Percentiles rank a stretch among this genome's conserved stretches.
Evolutionary conservation across 225 moss, liverwort and hornwort genomes (phyloP).

Genomic region (Sphagnum tenellum): DNA sequence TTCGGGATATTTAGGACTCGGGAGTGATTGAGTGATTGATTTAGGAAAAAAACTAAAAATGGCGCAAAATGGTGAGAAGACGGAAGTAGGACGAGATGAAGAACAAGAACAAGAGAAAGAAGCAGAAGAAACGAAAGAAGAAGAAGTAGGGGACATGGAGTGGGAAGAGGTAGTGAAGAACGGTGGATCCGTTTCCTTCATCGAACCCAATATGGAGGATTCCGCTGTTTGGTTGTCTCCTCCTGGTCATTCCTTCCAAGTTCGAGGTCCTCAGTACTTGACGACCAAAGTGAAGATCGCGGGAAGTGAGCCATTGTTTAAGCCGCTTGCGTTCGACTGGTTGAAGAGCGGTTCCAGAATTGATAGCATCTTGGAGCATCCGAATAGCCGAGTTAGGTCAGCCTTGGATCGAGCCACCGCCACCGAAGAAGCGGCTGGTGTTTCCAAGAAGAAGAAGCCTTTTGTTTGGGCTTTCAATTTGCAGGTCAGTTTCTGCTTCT

Average conservation of each 20-base stretch:
- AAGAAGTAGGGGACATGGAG: constrained; percentile 22
- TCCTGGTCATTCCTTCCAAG: constrained; percentile 52
- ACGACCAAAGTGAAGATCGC: constrained; percentile 48
- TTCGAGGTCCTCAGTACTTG: constrained; percentile 61
- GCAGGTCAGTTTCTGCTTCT: constrained; percentile 25
- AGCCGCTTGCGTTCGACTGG: constrained; percentile 77
- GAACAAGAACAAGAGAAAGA: no score
- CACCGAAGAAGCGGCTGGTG: neutral
- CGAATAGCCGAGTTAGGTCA: constrained; percentile 46
- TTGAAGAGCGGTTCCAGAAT: constrained; percentile 56
- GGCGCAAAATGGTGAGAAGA: no score
- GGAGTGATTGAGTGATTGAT: no score
- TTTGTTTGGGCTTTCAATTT: constrained; percentile 81
- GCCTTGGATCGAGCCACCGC: constrained; percentile 36
- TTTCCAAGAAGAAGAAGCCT: constrained; percentile 15
- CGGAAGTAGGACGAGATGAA: no score
- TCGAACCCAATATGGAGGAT: constrained; percentile 21
- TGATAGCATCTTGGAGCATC: constrained; percentile 50
- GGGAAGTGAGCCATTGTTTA: constrained; percentile 47
- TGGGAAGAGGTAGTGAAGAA: constrained; percentile 39
- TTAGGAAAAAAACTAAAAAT: no score
- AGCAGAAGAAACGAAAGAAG: neutral
- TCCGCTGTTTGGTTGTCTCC: constrained; percentile 58
- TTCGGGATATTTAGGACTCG: no score
- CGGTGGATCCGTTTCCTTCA: constrained; percentile 38